Base-by-base conservation (phyloP, 352 stramenopile genomes). In the Elongisporangium senticosum region DNA sequence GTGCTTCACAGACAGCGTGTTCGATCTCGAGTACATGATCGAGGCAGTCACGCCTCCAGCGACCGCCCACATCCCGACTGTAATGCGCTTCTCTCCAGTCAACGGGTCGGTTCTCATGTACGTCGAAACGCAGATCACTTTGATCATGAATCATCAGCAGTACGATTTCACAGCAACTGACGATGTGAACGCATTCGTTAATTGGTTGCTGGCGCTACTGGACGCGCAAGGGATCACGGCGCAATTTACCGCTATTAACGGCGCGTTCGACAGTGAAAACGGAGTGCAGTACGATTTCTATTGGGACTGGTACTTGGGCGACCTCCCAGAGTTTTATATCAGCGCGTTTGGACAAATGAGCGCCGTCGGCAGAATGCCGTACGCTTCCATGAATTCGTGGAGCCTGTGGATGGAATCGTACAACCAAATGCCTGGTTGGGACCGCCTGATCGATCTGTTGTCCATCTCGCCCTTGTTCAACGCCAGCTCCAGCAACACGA, bases 1-100 rank as follows among this genome's bases (percentile, higher is more conserved):
- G 14, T 59, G 55, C 33, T 20, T 59, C 3, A 28, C 55, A 26
- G 24, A 17, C 2, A 49, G 28, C 22, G 0, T n/a, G 14, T 59
- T 28, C 23, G 55, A 59, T 15, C 23, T 59, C 43, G 13, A 15
- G 6, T 59, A 59, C 55, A 59, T 59, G 55, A 49, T n/a, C 4
- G 55, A 53, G 8, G 55, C 55, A 15, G 47, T 20, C 17, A 28
- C 22, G 4, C 43, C 26, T 2, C 55, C 55, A 21, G 55, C 55
- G 8, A 59, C 55, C 1, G 22, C 47, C 2, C 55, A 59, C 10
- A 10, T 28, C 17, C 55, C 55, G 26, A 59, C 55, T 5, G 37
- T 33, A 8, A 13, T 59, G 2, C 43, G n/a, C 13, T 59, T 53
- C 47, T 26, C 17, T 11, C 55, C 55, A 13, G 40, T 19, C 7